phyloP scores from a whole-genome alignment of 2,329 filamentous ascomycete species.

The Aureobasidium sp. region DNA sequence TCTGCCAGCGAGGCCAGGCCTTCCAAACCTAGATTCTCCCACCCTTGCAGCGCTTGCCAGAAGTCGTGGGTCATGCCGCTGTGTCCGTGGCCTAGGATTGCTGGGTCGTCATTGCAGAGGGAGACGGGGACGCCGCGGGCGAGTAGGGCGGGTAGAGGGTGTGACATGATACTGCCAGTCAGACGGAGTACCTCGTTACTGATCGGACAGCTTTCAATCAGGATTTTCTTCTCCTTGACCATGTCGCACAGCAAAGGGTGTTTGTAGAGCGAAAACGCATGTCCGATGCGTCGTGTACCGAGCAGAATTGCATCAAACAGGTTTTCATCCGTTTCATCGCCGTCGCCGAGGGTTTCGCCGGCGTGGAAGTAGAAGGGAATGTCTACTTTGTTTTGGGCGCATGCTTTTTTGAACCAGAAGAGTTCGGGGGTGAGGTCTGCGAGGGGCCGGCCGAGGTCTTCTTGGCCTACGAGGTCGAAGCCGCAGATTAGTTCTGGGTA shows the following conservation, averaged over 20 bases:
- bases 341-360: conserved; percentile 76
- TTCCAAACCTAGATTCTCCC: conserved; percentile 82
- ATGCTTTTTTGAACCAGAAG: conserved; percentile 89
- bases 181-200: conserved; percentile 81
- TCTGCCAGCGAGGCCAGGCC: conserved; percentile 81
- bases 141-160: conserved; percentile 75
- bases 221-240: conserved; percentile 78
- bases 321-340: conserved; percentile 69
- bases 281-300: conserved; percentile 80
- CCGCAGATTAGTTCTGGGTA: conserved; percentile 76
- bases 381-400: conserved; percentile 65
- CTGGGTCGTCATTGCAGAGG: conserved; percentile 85
- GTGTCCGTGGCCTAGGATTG: conserved; percentile 74
- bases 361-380: conserved; percentile 96
- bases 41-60: conserved; percentile 86
- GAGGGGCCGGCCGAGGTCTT: conserved; percentile 69
- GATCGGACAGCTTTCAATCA: conserved; percentile 85
- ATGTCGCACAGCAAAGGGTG: conserved; percentile 84
- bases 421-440: conserved; percentile 72
- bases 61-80: conserved; percentile 87
- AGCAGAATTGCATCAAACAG: conserved; percentile 83
- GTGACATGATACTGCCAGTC: conserved; percentile 64
- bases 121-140: conserved; percentile 76
- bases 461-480: conserved; percentile 84
- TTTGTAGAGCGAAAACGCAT: conserved; percentile 81